A percentile compares a stretch with the other conserved stretches of the same genome.
phyloP scores from a whole-genome alignment of 768 basidiomycete genomes.

The Lentinula aciculospora region DNA sequence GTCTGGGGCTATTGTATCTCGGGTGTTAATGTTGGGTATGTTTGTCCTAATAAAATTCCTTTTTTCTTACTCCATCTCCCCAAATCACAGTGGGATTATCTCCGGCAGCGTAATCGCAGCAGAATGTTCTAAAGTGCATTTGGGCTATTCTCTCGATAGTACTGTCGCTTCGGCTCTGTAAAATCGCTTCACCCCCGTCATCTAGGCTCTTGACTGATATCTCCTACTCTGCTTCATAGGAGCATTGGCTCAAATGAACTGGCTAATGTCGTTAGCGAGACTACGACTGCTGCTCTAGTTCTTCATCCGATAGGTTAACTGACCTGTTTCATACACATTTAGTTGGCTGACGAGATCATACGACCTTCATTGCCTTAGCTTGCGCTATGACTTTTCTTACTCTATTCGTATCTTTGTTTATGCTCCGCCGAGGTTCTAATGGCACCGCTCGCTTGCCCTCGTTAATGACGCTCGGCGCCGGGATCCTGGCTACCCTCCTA shows the following conservation, averaged over 20 bases:
- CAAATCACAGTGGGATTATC: slow-evolving; percentile 33
- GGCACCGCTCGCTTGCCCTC: slow-evolving; percentile 29
- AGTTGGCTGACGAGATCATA: background rate
- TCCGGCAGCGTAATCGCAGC: slow-evolving; percentile 29
- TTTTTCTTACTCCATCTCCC: slow-evolving; percentile 11
- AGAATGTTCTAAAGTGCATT: slow-evolving; percentile 38
- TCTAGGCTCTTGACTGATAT: background rate
- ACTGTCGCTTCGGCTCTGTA: slow-evolving; percentile 41
- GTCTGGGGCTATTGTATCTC: slow-evolving; percentile 63
- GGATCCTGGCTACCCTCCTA: slow-evolving; percentile 34
- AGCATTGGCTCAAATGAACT: slow-evolving; percentile 21
- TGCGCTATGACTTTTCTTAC: slow-evolving; percentile 46
- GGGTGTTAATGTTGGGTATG: slow-evolving; percentile 38
- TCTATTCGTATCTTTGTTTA: slow-evolving; percentile 39
- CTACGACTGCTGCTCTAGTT: slow-evolving; percentile 43
- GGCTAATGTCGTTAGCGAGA: slow-evolving; percentile 35
- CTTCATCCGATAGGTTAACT: slow-evolving; percentile 48
- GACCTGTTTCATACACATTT: background rate
- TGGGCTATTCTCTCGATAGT: slow-evolving; percentile 54
- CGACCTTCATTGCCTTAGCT: slow-evolving; percentile 23
- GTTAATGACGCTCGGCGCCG: slow-evolving; percentile 29
- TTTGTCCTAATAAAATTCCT: slow-evolving; percentile 7
- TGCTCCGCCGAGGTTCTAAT: slow-evolving; percentile 28
- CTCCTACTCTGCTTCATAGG: background rate
- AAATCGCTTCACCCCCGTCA: slow-evolving; percentile 8